These are phyloP conservation scores for Lithohypha guttulata DNA, from an alignment of 2,329 filamentous ascomycete genomes.

Conservation along the genomic window DNA sequence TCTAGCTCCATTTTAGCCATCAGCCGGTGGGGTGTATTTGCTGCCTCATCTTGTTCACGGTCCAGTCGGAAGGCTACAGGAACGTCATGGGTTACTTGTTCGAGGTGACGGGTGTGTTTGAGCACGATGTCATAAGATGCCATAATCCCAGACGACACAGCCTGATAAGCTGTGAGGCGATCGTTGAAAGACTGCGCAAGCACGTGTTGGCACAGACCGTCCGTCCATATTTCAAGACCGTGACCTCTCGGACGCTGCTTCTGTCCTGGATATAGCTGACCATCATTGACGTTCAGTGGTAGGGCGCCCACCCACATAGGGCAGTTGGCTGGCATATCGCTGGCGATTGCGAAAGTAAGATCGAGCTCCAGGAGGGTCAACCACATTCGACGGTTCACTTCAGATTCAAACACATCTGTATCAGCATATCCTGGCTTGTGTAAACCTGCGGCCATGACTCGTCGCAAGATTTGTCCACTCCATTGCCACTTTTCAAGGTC, in stretches of 20 bases:
- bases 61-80: conserved; percentile 18
- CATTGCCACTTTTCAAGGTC: conserved; percentile 15
- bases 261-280: conserved; percentile 13
- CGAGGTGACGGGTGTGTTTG: conserved; percentile 15
- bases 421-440: conserved; percentile 10
- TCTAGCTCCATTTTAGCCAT: conserved; percentile 24
- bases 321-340: conserved; percentile 19
- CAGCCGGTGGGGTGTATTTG: conserved; percentile 17
- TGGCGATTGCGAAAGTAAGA: conserved; percentile 22
- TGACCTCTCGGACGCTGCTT: conserved; percentile 10
- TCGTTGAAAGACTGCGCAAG: conserved; percentile 18
- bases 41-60: conserved; percentile 13
- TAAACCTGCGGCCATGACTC: conserved; percentile 17
- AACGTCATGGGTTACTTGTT: conserved; percentile 17
- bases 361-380: conserved; percentile 24
- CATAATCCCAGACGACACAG: conserved; percentile 10
- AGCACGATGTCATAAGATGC: conserved; percentile 15
- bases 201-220: conserved; percentile 19
- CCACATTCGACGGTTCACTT: conserved; percentile 25
- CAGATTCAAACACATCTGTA: conserved; percentile 19
- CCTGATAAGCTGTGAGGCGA: conserved; percentile 15
- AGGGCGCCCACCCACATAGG: conserved; percentile 13
- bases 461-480: conserved; percentile 16
- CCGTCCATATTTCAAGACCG: conserved; percentile 19
- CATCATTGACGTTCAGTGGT: conserved; percentile 20